phyloP scores from a whole-genome alignment of 164 flowering plant species.

The Hamamelis virginiana region DNA sequence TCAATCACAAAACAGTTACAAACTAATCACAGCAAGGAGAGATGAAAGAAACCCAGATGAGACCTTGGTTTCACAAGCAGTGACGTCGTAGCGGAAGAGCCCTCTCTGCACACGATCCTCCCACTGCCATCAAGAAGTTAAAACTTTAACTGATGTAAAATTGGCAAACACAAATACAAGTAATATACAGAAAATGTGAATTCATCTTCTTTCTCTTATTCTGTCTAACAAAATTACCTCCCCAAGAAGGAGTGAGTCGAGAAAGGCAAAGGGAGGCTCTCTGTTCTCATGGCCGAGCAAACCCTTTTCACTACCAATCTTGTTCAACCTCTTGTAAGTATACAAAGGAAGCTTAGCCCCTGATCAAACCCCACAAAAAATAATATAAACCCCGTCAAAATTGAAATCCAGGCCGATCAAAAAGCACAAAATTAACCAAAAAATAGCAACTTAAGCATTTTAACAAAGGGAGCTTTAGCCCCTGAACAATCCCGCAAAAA shows the following conservation, averaged over 20 bases:
- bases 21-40: background rate
- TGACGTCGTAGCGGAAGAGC: constrained; percentile 70
- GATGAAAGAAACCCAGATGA: background rate
- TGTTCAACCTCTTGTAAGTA: constrained; percentile 45
- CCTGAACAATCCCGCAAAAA: background rate
- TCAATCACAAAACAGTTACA: background rate
- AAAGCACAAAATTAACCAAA: background rate
- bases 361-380: constrained; percentile 10
- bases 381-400: background rate
- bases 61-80: constrained; percentile 76
- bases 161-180: background rate
- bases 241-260: constrained; percentile 54
- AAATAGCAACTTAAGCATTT: too few species aligned
- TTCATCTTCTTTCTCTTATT: background rate
- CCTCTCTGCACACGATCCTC: constrained; percentile 70
- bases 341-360: constrained; percentile 70
- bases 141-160: constrained; percentile 1
- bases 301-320: constrained; percentile 16
- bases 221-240: constrained; percentile 40
- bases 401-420: background rate
- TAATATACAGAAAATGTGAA: too few species aligned
- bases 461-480: too few species aligned
- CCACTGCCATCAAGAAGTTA: constrained; percentile 41
- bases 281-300: constrained; percentile 6
- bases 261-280: constrained; percentile 38